Conservation (phyloP, 2,329 filamentous ascomycete species). For the Zymoseptoria brevis region DNA sequence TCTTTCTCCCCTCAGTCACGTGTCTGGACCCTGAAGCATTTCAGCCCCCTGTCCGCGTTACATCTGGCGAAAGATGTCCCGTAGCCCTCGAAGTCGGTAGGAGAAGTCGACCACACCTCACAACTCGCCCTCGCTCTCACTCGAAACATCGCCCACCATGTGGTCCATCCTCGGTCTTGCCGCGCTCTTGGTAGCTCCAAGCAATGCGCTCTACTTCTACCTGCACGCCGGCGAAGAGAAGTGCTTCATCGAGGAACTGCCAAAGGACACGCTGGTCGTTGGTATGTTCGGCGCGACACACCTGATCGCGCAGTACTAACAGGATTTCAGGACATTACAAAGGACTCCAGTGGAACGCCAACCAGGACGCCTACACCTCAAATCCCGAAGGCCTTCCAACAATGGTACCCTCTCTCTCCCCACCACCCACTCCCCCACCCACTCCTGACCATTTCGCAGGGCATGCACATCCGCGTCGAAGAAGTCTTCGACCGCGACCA, state of each 20-base stretch:
- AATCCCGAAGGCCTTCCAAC: slow-evolving; percentile 48
- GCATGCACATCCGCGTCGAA: slow-evolving; percentile 88
- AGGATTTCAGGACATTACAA: slow-evolving; percentile 62
- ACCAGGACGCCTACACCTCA: slow-evolving; percentile 58
- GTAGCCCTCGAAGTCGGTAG: not conserved
- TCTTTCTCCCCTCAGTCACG: not conserved
- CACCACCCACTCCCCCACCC: not conserved
- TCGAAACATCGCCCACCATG: slow-evolving; percentile 15
- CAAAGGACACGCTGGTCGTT: slow-evolving; percentile 93
- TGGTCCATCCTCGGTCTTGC: slow-evolving; percentile 21
- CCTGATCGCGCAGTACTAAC: slow-evolving; percentile 1
- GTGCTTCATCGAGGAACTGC: slow-evolving; percentile 97
- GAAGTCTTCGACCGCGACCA: slow-evolving; percentile 98
- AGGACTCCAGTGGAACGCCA: slow-evolving; percentile 74
- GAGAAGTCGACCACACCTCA: not conserved
- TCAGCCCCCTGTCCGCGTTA: not conserved
- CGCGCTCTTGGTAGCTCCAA: slow-evolving; percentile 44
- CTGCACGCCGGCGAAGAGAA: slow-evolving; percentile 78
- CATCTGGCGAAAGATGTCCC: not conserved
- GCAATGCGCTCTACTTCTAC: slow-evolving; percentile 90
- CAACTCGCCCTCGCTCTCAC: not conserved
- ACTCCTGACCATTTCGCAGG: slow-evolving; percentile 27
- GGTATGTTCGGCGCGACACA: slow-evolving; percentile 43
- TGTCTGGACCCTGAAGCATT: not conserved
- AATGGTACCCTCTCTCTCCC: slow-evolving; percentile 23